Conservation (phyloP, 768 basidiomycete genomes). For the Lanmaoa pseudosensibilis region DNA sequence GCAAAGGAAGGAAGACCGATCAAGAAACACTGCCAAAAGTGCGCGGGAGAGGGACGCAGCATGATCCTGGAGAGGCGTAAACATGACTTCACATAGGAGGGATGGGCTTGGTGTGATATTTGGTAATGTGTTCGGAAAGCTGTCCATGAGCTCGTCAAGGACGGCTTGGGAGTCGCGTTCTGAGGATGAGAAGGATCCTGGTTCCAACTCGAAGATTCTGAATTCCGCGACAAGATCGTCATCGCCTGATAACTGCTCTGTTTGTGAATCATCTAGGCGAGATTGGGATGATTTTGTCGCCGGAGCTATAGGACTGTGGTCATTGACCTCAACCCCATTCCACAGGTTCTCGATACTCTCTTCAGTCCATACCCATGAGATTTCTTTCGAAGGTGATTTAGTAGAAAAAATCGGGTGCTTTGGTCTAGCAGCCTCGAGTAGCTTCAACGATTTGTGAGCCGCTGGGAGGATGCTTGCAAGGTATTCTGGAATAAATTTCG, state of each 20-base stretch:
- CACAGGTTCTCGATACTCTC: constrained; percentile 12
- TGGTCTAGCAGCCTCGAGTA: constrained; percentile 64
- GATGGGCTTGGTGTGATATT: constrained; percentile 61
- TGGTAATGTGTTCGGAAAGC: constrained; percentile 62
- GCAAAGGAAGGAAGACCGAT: constrained; percentile 61
- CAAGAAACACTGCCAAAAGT: constrained; percentile 66
- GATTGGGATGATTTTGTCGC: background rate
- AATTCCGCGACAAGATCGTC: constrained; percentile 48
- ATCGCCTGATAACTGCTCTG: background rate
- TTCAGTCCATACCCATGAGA: constrained; percentile 48
- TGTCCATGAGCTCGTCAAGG: constrained; percentile 50
- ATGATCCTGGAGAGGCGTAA: constrained; percentile 60
- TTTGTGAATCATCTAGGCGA: background rate
- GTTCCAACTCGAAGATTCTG: constrained; percentile 64
- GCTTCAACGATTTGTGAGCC: constrained; percentile 66
- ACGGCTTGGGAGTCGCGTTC: constrained; percentile 20
- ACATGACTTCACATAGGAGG: constrained; percentile 61
- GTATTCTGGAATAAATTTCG: constrained; percentile 58
- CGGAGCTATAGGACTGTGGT: background rate
- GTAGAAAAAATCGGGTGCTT: constrained; percentile 59
- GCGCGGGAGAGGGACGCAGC: constrained; percentile 64
- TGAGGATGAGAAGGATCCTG: constrained; percentile 42
- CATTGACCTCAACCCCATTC: background rate
- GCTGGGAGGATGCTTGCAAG: constrained; percentile 55
- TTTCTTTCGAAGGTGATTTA: constrained; percentile 33